Percentiles rank a stretch among this genome's conserved stretches.
phyloP scores from a whole-genome alignment of 1,139 yeast species.

The Blastobotrys apis region DNA sequence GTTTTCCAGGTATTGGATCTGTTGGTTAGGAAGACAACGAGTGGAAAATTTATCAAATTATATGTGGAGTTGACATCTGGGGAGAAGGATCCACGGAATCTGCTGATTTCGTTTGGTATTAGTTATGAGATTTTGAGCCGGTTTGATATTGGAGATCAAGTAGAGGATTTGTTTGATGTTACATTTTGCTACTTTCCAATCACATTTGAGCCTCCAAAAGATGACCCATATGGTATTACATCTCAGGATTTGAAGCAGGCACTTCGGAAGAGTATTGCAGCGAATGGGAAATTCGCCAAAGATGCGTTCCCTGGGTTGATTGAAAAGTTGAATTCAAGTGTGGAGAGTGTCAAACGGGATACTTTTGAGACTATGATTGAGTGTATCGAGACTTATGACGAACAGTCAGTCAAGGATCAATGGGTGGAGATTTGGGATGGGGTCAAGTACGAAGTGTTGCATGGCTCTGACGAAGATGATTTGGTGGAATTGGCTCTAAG shows the following conservation, averaged over 20 bases:
- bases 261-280: conserved; percentile 52
- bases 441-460: conserved; percentile 78
- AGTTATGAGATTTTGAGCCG: conserved; percentile 47
- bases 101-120: conserved; percentile 63
- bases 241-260: conserved; percentile 62
- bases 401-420: conserved; percentile 43
- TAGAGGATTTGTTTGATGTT: conserved; percentile 75
- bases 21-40: conserved; percentile 28
- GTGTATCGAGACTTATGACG: conserved; percentile 53
- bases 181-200: conserved; percentile 95
- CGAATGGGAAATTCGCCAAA: conserved; percentile 60
- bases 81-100: conserved; percentile 91
- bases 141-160: conserved; percentile 40
- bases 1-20: conserved; percentile 51
- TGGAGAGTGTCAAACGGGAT: conserved; percentile 72
- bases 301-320: conserved; percentile 74
- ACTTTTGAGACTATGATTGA: conserved; percentile 57
- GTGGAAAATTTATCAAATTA: conserved; percentile 43
- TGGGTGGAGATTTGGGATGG: conserved; percentile 87
- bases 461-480: conserved; percentile 55
- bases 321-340: conserved; percentile 82
- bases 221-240: conserved; percentile 84
- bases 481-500: conserved; percentile 44
- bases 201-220: conserved; percentile 87
- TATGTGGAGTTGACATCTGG: conserved; percentile 72